Percentiles rank a stretch among this genome's conserved stretches.
Conservation (phyloP, 2,329 filamentous ascomycete genomes). For the Epichloe typhina region DNA sequence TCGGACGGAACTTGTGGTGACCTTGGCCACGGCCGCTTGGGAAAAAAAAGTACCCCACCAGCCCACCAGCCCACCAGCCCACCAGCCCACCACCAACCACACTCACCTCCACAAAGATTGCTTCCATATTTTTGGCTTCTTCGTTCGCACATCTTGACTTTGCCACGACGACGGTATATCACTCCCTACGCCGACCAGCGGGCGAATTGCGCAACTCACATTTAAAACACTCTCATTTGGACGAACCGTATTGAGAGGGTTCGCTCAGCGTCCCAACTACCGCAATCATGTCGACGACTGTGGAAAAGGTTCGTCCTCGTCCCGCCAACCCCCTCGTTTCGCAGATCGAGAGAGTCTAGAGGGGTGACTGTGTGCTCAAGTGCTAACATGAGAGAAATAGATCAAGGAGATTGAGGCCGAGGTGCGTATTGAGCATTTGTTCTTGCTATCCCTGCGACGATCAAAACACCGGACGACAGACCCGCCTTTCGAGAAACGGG, state of each 20-base stretch:
- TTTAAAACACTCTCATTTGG: neutral
- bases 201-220: neutral
- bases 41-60: conserved; percentile 28
- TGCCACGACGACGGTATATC: neutral
- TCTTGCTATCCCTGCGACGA: too few species aligned
- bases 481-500: too few species aligned
- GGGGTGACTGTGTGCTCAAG: neutral
- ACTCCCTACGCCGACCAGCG: neutral
- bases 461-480: too few species aligned
- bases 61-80: conserved; percentile 9
- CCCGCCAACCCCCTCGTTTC: neutral
- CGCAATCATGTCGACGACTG: conserved; percentile 80
- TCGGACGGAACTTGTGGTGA: neutral
- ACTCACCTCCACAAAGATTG: conserved; percentile 1
- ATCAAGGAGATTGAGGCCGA: conserved; percentile 96
- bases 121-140: neutral
- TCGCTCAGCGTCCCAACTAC: conserved; percentile 4
- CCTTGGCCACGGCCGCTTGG: conserved; percentile 1
- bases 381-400: conserved; percentile 36
- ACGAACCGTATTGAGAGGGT: neutral
- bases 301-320: conserved; percentile 69
- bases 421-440: conserved; percentile 38
- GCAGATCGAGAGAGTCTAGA: neutral
- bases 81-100: conserved; percentile 1
- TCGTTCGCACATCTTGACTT: too few species aligned